phyloP scores from a whole-genome alignment of 169 alveolate species.

The Blepharisma undulans region DNA sequence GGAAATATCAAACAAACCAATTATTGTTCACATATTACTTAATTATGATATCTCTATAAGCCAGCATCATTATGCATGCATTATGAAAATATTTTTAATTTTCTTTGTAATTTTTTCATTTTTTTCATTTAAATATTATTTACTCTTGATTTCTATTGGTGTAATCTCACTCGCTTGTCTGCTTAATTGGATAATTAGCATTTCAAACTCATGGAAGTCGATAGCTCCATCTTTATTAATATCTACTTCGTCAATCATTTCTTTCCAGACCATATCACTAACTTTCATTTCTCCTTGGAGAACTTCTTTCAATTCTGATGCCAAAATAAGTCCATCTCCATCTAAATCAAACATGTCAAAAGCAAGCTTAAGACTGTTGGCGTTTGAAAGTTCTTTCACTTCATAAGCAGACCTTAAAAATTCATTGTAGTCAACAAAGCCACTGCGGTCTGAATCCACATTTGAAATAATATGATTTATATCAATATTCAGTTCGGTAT shows the following conservation, averaged over 20 bases:
- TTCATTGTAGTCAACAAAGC: constrained; percentile 90
- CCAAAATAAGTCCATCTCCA: constrained; percentile 86
- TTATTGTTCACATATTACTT: too few relatives aligned
- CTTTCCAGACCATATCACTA: constrained; percentile 44
- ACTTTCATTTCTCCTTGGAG: constrained; percentile 37
- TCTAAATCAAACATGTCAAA: constrained; percentile 92
- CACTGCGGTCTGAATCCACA: constrained; percentile 42
- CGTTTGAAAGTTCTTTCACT: constrained; percentile 81
- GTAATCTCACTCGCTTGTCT: background rate
- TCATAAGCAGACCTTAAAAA: constrained; percentile 93
- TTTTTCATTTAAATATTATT: too few relatives aligned
- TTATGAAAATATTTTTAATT: too few relatives aligned
- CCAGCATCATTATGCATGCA: too few relatives aligned
- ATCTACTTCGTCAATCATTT: constrained; percentile 46
- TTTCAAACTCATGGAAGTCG: constrained; percentile 45
- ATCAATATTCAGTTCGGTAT: constrained; percentile 36
- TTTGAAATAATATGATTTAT: constrained; percentile 27
- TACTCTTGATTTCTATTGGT: background rate
- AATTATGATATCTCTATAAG: too few relatives aligned
- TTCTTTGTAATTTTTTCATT: background rate
- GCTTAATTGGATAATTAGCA: background rate
- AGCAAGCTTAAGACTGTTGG: constrained; percentile 89
- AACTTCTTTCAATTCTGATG: constrained; percentile 56
- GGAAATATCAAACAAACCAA: too few relatives aligned
- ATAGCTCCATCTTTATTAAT: constrained; percentile 50